These are phyloP conservation scores for Cercophora samala DNA, from an alignment of 495 filamentous ascomycete species.

Conservation along the genomic window DNA sequence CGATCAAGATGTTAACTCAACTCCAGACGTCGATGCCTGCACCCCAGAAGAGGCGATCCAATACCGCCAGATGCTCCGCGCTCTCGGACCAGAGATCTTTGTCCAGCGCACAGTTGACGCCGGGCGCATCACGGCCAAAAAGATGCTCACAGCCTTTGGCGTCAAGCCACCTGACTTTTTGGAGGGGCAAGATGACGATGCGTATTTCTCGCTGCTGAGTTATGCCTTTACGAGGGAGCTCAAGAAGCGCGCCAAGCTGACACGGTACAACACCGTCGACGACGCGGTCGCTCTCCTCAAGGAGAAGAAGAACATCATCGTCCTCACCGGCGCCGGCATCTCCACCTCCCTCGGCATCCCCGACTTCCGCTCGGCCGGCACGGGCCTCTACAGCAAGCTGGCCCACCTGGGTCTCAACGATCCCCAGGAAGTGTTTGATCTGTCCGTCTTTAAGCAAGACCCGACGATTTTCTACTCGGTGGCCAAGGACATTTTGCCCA, in stretches of 20 bases:
- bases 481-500: constrained; percentile 85
- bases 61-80: constrained; percentile 66
- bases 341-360: constrained; percentile 86
- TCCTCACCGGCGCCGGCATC: constrained; percentile 92
- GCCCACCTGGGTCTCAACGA: constrained; percentile 68
- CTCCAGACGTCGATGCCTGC: constrained; percentile 56
- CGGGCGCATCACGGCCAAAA: constrained; percentile 68
- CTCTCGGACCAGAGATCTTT: constrained; percentile 73
- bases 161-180: constrained; percentile 73
- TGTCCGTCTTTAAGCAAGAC: constrained; percentile 78
- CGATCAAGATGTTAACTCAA: not conserved
- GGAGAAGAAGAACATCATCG: constrained; percentile 77
- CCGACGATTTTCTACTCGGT: constrained; percentile 89
- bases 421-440: constrained; percentile 94
- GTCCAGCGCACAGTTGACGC: constrained; percentile 66
- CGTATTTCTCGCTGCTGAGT: constrained; percentile 69
- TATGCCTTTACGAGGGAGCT: constrained; percentile 80
- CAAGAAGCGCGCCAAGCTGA: constrained; percentile 73
- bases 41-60: constrained; percentile 67
- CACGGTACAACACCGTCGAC: constrained; percentile 78
- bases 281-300: constrained; percentile 79
- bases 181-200: constrained; percentile 68
- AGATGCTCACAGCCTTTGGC: constrained; percentile 89
- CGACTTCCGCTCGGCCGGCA: constrained; percentile 82
- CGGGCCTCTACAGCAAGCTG: constrained; percentile 81